phyloP scores from a whole-genome alignment of 2,329 filamentous ascomycete genomes.

The Aspergillus niger region DNA sequence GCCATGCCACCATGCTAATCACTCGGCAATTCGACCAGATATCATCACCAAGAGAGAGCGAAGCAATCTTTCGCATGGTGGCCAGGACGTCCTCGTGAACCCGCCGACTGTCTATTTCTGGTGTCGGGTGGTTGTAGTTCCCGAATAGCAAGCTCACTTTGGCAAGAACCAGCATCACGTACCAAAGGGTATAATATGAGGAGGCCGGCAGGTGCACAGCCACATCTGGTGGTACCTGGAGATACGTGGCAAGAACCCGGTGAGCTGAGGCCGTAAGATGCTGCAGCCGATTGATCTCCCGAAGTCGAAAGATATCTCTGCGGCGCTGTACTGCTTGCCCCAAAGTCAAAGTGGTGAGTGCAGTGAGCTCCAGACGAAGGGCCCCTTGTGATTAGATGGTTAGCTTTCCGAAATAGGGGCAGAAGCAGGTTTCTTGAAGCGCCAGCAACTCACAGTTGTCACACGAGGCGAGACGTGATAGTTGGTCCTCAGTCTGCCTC shows the following conservation, averaged over 20 bases:
- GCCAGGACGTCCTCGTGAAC: not conserved
- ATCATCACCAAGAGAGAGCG: slow-evolving; percentile 6
- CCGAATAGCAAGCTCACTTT: slow-evolving; percentile 14
- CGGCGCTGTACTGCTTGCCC: slow-evolving; percentile 10
- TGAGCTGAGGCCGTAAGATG: slow-evolving; percentile 7
- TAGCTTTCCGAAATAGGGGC: not conserved
- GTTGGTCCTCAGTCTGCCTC: not conserved
- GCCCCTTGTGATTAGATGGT: not conserved
- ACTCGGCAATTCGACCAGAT: slow-evolving; percentile 7
- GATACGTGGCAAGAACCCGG: slow-evolving; percentile 3
- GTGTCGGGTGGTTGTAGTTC: not conserved
- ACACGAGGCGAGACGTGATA: not conserved
- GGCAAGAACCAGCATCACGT: slow-evolving; percentile 10
- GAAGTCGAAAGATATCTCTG: slow-evolving; percentile 3
- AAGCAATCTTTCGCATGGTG: not conserved
- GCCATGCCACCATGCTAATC: slow-evolving; percentile 11
- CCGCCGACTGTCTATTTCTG: not conserved
- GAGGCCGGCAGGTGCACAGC: slow-evolving; percentile 10
- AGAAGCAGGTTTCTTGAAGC: too few species aligned
- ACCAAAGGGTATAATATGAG: slow-evolving; percentile 14
- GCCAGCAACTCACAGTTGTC: slow-evolving; percentile 3
- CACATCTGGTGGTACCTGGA: not conserved
- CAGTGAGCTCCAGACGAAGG: slow-evolving; percentile 8
- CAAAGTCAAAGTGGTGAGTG: slow-evolving; percentile 5
- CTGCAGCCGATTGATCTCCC: slow-evolving; percentile 3